Evolutionary conservation across 768 basidiomycete genomes (phyloP), one percentile per base, ranked within the genome.

Genomic region (Collybia sordida): DNA sequence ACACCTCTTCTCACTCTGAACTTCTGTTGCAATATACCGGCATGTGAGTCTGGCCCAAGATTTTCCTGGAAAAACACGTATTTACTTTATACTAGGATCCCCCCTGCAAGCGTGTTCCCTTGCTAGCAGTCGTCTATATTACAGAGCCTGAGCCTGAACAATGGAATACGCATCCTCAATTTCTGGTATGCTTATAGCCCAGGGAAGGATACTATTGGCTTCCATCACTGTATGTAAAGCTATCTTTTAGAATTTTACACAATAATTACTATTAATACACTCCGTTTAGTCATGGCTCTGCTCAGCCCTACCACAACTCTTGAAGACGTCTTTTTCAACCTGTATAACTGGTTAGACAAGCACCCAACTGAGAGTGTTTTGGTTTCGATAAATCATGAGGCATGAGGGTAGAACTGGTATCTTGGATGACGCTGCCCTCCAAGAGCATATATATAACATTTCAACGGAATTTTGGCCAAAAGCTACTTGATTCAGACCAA

Each of bases 311-410:
- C 72, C 1, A 78, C 79, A 1, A 69, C 67, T 1, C 54, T 80
- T 21, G 72, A 76, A 48, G 79, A 82, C 43, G 74, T 81, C 1
- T 68, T 79, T 35, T 79, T 77, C 44, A 78, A 74, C 5, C 59
- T 78, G 11, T 81, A 82, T 58, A 63, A 62, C 36, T 82, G 79
- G 77, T 70, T 82, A 11, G 69, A 79, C 50, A 63, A 69, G 19
- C 78, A 82, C 47, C 75, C 76, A 0, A 75, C 75, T 0, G 80
- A 82, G 55, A 73, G 77, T 1, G 64, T 82, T 4, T 65, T 80
- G 12, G 68, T 78, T 18, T 80, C 77, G 0, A 56, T 82, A 40
- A 81, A 80, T 49, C 69, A 76, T 47, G n/a, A n/a, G n/a, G n/a
- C n/a, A n/a, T n/a, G 79, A 81, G 58, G 59, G 69, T 11, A 72